Evolutionary conservation across 805 yeast species (phyloP).

Genomic region (Cyberlindnera mycetangii): DNA sequence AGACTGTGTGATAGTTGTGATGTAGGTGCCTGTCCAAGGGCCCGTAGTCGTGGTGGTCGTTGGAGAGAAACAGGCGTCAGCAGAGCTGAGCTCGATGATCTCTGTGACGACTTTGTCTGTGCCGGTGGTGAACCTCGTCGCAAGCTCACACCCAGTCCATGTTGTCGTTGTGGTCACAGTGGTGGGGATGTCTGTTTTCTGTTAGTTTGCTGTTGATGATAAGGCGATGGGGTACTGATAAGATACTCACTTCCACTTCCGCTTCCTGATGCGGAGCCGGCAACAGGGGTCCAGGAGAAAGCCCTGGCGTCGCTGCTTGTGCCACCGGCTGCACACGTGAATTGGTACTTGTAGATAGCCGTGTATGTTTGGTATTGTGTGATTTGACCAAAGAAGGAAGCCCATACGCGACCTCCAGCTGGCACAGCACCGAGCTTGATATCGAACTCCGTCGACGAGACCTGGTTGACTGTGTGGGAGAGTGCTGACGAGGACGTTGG

Average conservation of each 20-base stretch:
- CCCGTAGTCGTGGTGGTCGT: background rate
- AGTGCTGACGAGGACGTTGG: background rate
- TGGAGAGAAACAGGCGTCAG: background rate
- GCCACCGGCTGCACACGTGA: background rate
- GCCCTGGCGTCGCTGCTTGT: background rate
- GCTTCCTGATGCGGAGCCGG: constrained; percentile 10
- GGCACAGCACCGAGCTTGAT: constrained; percentile 10
- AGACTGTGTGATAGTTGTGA: background rate
- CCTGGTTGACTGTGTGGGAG: background rate
- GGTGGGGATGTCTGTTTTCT: constrained; percentile 1
- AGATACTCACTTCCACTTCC: constrained; percentile 13
- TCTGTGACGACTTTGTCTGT: constrained; percentile 10
- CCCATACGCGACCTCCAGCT: constrained; percentile 12
- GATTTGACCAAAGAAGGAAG: constrained; percentile 2
- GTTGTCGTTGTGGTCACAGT: constrained; percentile 6
- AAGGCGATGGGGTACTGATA: background rate
- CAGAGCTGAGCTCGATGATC: constrained; percentile 6
- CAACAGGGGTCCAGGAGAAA: background rate
- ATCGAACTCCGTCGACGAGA: background rate
- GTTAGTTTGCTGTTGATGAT: background rate
- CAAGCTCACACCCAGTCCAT: constrained; percentile 9
- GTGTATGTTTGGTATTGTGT: background rate
- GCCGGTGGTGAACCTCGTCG: constrained; percentile 13
- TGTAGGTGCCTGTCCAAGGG: constrained; percentile 2
- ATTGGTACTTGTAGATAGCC: background rate